Evolutionary conservation across 2,329 filamentous ascomycete genomes (phyloP), one percentile per base, ranked within the genome.

Genomic region (Drechslera avenae): DNA sequence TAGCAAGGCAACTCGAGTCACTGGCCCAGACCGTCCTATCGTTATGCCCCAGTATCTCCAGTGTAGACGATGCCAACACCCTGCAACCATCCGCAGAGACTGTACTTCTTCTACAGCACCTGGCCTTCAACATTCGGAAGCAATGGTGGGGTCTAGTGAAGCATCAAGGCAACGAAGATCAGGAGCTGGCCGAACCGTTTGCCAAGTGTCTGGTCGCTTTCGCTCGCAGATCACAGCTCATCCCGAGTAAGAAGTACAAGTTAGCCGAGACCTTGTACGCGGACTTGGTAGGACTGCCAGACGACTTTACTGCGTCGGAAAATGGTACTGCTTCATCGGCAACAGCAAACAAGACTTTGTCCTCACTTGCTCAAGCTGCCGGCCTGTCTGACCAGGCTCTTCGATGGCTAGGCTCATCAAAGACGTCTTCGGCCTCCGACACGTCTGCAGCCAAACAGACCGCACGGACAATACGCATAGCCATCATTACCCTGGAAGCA

Each of bases 111-210:
- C 69, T 91, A 1, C 88, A 91, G 60, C 74, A 79, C 1, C 69
- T 89, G 1, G 87, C 85, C 8, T 78, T 92, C 32, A 78, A 79
- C 18, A 76, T 81, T 6, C 81, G 87, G 23, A 71, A 86, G n/a
- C 74, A 77, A 34, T 89, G 85, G 81, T 91, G 88, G 87, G 76
- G 73, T 34, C 63, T 90, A 50, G 81, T 81, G 5, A 78, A 79
- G 1, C 86, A 89, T 60, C 69, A 81, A 51, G 82, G 81, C 1
- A 81, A 87, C 50, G 67, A 81, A 4, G 81, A 85, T 30, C 85
- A 84, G 49, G 87, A 91, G 12, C 71, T 91, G 5, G 64, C 87
- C n/a, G 77, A 83, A 1, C 87, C 88, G 0, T 81, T 90, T 40
- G 79, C 81, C 0, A 83, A 82, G 43, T 91, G 85, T 56, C 61